phyloP scores from a whole-genome alignment of 1,139 yeast genomes.

The Debaryomyces nepalensis region DNA sequence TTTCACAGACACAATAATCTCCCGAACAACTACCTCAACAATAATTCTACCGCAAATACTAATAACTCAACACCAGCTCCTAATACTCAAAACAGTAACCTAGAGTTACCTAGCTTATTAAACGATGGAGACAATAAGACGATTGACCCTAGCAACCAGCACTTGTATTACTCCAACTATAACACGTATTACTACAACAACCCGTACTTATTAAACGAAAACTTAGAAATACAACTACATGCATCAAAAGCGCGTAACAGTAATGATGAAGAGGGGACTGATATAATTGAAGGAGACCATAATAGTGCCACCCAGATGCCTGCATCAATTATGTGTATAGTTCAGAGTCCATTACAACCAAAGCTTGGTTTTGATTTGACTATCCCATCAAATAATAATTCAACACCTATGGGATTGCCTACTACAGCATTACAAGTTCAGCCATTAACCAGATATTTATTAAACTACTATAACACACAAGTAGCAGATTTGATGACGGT shows the following conservation, averaged over 20 bases:
- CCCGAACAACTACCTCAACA: background rate
- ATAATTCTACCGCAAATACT: constrained; percentile 9
- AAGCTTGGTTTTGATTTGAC: constrained; percentile 44
- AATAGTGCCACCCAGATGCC: constrained; percentile 46
- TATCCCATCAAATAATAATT: constrained; percentile 23
- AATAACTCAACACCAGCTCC: constrained; percentile 13
- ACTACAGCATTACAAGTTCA: constrained; percentile 64
- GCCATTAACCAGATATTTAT: constrained; percentile 68
- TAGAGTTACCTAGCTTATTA: constrained; percentile 27
- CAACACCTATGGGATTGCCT: constrained; percentile 52
- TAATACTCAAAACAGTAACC: constrained; percentile 18
- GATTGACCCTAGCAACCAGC: constrained; percentile 44
- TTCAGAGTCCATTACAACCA: constrained; percentile 51
- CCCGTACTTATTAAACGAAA: constrained; percentile 47
- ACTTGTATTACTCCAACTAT: constrained; percentile 45
- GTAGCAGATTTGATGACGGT: constrained; percentile 92
- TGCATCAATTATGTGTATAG: constrained; percentile 51
- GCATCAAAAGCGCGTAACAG: constrained; percentile 33
- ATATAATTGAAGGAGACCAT: constrained; percentile 43
- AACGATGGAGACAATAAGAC: constrained; percentile 27
- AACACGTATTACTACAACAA: constrained; percentile 48
- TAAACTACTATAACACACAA: constrained; percentile 74
- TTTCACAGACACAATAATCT: constrained; percentile 48
- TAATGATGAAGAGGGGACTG: constrained; percentile 38
- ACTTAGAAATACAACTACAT: constrained; percentile 50